A percentile compares a stretch with the other conserved stretches of the same genome.
Conservation (phyloP, 352 stramenopile species). For the Pythium dissotocum region DNA sequence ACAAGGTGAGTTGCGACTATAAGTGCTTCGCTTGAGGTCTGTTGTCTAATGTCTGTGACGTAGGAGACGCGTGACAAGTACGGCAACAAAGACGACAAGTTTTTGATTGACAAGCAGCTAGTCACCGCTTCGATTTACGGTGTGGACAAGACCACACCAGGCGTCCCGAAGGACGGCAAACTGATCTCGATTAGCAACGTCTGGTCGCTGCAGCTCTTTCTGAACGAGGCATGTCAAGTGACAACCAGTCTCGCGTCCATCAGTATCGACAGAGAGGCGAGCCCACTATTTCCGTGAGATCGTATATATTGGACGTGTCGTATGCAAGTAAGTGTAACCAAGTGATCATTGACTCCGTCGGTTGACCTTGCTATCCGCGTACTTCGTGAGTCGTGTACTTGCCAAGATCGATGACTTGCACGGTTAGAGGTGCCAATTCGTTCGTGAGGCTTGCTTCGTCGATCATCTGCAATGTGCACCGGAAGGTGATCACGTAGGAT, state of each 20-base stretch:
- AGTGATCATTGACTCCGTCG: too few relatives aligned
- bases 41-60: too few relatives aligned
- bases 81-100: neutral
- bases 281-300: too few relatives aligned
- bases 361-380: too few relatives aligned
- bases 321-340: too few relatives aligned
- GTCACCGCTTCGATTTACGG: slow-evolving; percentile 11
- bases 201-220: slow-evolving; percentile 10
- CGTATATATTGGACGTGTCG: too few relatives aligned
- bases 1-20: slow-evolving; percentile 6
- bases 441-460: too few relatives aligned
- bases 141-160: neutral
- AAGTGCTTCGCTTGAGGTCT: too few relatives aligned
- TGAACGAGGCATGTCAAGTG: slow-evolving; percentile 1
- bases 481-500: too few relatives aligned
- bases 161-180: neutral
- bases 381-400: neutral
- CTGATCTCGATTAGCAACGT: neutral
- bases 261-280: too few relatives aligned
- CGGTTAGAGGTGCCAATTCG: neutral
- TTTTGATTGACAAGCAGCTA: slow-evolving; percentile 1
- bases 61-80: slow-evolving; percentile 7
- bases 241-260: slow-evolving; percentile 6
- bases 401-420: neutral
- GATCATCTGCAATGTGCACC: too few relatives aligned